phyloP scores from a whole-genome alignment of 805 yeast genomes.

The Jamesozyma gamospora region DNA sequence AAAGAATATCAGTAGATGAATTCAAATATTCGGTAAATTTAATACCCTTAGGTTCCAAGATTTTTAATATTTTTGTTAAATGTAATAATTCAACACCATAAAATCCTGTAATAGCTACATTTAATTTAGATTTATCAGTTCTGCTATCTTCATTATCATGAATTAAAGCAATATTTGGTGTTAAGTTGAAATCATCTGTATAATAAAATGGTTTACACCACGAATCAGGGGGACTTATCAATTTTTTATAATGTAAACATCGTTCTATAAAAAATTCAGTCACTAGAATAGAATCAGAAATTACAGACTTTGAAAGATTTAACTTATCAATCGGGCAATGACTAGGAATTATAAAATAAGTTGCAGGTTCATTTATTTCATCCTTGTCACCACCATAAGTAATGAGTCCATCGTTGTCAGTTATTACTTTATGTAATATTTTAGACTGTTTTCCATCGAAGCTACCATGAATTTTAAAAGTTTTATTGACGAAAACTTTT shows the following conservation, averaged over 20 bases:
- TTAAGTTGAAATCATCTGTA: slow-evolving; percentile 19
- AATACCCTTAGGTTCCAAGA: slow-evolving; percentile 34
- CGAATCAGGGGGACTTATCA: slow-evolving; percentile 36
- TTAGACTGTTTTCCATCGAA: slow-evolving; percentile 14
- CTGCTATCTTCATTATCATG: slow-evolving; percentile 10
- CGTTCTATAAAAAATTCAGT: slow-evolving; percentile 83
- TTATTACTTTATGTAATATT: slow-evolving; percentile 18
- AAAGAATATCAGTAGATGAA: slow-evolving; percentile 21
- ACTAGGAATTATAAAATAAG: slow-evolving; percentile 19
- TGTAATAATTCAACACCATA: slow-evolving; percentile 69
- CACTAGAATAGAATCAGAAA: slow-evolving; percentile 25
- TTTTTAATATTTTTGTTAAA: slow-evolving; percentile 48
- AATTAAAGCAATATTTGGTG: slow-evolving; percentile 17
- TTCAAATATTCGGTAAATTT: slow-evolving; percentile 20
- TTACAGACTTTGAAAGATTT: neutral
- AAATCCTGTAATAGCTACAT: slow-evolving; percentile 59
- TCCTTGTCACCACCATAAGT: neutral
- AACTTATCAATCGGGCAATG: slow-evolving; percentile 10
- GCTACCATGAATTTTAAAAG: slow-evolving; percentile 9
- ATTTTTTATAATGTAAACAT: slow-evolving; percentile 45
- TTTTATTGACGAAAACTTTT: slow-evolving; percentile 9
- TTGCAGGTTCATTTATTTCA: no score
- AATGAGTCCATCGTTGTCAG: slow-evolving; percentile 18
- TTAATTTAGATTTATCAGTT: slow-evolving; percentile 5
- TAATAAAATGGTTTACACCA: slow-evolving; percentile 52